Evolutionary conservation across 257 asterid genomes (phyloP).

Genomic region (Ilex aquifolium): DNA sequence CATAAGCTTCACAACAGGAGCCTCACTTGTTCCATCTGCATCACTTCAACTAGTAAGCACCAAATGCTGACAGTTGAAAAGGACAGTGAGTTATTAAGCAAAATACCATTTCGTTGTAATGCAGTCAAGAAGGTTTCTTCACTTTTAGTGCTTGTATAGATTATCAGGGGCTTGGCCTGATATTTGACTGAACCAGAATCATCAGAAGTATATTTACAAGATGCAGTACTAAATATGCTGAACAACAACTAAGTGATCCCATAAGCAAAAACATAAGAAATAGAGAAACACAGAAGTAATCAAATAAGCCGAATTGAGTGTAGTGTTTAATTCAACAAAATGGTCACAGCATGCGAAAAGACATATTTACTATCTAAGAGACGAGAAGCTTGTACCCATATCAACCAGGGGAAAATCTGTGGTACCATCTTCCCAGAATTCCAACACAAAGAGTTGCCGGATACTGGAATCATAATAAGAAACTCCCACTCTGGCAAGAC

Average conservation of each 20-base stretch:
- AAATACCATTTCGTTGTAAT: slow-evolving; percentile 65
- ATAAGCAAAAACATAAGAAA: neutral
- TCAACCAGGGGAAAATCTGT: slow-evolving; percentile 70
- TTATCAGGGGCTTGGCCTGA: slow-evolving; percentile 83
- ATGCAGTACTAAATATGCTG: neutral
- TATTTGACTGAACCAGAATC: slow-evolving; percentile 57
- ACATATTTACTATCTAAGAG: neutral
- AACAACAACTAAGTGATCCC: neutral
- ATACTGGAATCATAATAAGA: slow-evolving; percentile 73
- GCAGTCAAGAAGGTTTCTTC: slow-evolving; percentile 77
- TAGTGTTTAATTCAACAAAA: neutral
- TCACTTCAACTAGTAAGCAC: slow-evolving; percentile 13
- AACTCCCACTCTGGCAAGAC: slow-evolving; percentile 71
- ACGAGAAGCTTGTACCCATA: slow-evolving; percentile 53
- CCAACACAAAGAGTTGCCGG: slow-evolving; percentile 77
- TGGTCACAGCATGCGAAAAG: neutral
- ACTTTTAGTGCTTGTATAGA: slow-evolving; percentile 91
- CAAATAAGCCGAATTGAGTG: neutral
- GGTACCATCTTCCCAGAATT: slow-evolving; percentile 81
- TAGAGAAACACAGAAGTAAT: neutral
- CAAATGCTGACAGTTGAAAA: slow-evolving; percentile 17
- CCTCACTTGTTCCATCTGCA: slow-evolving; percentile 59
- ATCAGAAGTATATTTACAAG: slow-evolving; percentile 5
- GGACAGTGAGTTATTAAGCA: slow-evolving; percentile 21
- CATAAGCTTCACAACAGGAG: slow-evolving; percentile 74